Base-by-base conservation (phyloP, 306 rosid species). In the Prunus kanzakura region DNA sequence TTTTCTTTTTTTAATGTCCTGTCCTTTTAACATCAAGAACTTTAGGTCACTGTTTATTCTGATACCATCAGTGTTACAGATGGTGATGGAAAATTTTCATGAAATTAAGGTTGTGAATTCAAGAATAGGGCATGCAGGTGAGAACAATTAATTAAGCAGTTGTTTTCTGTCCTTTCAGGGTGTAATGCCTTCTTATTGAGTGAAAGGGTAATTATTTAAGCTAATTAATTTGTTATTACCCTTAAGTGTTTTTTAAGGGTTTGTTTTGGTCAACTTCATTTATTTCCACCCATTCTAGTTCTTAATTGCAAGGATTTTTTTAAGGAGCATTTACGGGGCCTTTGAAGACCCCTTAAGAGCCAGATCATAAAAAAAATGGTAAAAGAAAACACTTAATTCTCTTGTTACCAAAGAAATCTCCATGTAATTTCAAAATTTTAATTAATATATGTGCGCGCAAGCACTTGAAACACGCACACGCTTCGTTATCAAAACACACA, bases 11-110 rank as follows among this genome's bases (percentile, higher is more conserved):
- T 0, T 52, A 35, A 35, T 46, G 16, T 43, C 38, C 9, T 69
- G 87, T 76, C 90, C 86, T 85, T 80, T 86, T 91, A 85, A 89
- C 91, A 82, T 83, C 93, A 87, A 69, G 47, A 54, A 14, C 90
- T 83, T 79, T 76, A 80, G 62, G 77, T 82, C 83, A 67, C 85
- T 79, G 82, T 67, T 64, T 47, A 81, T 86, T 83, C 84, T 83
- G 63, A 50, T 78, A 65, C 83, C 75, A 77, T 83, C 82, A 88
- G 85, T 79, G 85, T 85, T 75, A 81, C 75, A 74, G 91, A 89
- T 75, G 78, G 82, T 75, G 92, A 87, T 86, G 78, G 84, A 77
- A 54, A 81, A 82, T 73, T 38, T 80, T 64, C 71, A 23, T 64
- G 69, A 49, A 69, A 50, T 46, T 49, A 25, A 60, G 41, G 78